Evolutionary conservation across 1,284 basidiomycete genomes (phyloP), one percentile per base, ranked within the genome.

Genomic region (Moesziomyces sp.): DNA sequence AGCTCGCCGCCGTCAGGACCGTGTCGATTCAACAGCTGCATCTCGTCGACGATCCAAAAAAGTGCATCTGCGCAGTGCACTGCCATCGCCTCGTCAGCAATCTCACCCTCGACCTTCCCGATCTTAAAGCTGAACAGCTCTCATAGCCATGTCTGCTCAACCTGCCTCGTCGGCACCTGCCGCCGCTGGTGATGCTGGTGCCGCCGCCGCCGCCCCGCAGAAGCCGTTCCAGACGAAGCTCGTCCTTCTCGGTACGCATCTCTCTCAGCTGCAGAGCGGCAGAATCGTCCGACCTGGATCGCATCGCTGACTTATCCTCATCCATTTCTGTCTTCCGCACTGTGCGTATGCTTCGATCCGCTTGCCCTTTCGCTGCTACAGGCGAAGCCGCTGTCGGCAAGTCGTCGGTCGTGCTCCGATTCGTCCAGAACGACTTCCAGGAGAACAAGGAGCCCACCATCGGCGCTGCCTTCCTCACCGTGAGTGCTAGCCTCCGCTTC

Each of bases 331-430:
- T 14, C 38, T 4, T 5, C 4, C 38, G 18, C 14, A 16, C 16
- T 18, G 6, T 16, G 8, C 8, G 26, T 7, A 28, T 28, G 26
- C 18, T 18, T 6, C 18, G 6, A 13, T 49, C 24, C 3, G 13
- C 44, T 45, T 19, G 9, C 3, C 24, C 11, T 19, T 21, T 42
- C 30, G 23, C 5, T 24, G n/a, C 18, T 23, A 16, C 55, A 96
- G 93, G 96, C 78, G 97, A 99, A 88, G 94, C 96, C 67, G 96
- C 97, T 61, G 97, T 99, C 58, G 97, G 97, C 74, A 99, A 99
- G 88, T 97, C 95, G n/a, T 98, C 95, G 26, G 91, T 99, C 62
- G 97, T 99, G 43, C 89, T 99, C 68, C 91, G 97, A 85, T 99
- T 99, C 84, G 95, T 97, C 85, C 83, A 91, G 84, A 93, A 96